A percentile compares a stretch with the other conserved stretches of the same genome.
phyloP scores from a whole-genome alignment of 2,329 filamentous ascomycete species.

The Xylariaceae sp. region DNA sequence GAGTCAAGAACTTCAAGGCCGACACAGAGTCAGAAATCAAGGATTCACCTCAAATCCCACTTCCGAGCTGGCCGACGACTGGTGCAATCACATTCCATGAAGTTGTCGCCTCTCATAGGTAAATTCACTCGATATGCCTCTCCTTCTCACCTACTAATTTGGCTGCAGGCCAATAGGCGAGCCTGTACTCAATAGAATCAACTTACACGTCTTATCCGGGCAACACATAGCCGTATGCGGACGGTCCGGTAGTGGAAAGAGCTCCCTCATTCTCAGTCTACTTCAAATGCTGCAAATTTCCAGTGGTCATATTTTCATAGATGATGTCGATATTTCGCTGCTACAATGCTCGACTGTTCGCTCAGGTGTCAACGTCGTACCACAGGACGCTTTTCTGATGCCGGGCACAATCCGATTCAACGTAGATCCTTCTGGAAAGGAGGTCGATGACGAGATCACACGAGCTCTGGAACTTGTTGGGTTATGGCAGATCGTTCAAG shows the following conservation, averaged over 20 bases:
- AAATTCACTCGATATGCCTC: too few relatives aligned
- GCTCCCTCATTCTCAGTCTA: conserved; percentile 5
- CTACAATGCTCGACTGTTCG: conserved; percentile 6
- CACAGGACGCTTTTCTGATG: conserved; percentile 15
- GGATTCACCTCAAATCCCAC: background rate
- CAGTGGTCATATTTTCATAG: conserved; percentile 4
- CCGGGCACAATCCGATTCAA: conserved; percentile 14
- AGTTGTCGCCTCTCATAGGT: background rate
- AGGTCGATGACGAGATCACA: conserved; percentile 4
- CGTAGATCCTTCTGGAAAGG: conserved; percentile 9
- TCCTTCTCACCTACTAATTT: too few relatives aligned
- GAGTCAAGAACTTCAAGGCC: background rate
- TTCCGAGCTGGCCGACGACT: background rate
- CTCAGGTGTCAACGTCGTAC: conserved; percentile 11
- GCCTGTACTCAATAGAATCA: background rate
- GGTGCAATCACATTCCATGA: background rate
- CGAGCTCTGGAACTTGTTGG: conserved; percentile 3
- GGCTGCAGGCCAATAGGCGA: background rate
- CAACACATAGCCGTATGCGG: conserved; percentile 14
- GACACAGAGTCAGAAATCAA: background rate
- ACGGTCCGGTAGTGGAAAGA: conserved; percentile 6
- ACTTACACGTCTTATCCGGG: conserved; percentile 2
- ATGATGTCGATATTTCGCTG: background rate
- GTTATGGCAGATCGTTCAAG: conserved; percentile 6
- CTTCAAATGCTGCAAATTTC: conserved; percentile 10